Base-by-base conservation (phyloP, 2,329 filamentous ascomycete genomes). In the Xylaria sp. region DNA sequence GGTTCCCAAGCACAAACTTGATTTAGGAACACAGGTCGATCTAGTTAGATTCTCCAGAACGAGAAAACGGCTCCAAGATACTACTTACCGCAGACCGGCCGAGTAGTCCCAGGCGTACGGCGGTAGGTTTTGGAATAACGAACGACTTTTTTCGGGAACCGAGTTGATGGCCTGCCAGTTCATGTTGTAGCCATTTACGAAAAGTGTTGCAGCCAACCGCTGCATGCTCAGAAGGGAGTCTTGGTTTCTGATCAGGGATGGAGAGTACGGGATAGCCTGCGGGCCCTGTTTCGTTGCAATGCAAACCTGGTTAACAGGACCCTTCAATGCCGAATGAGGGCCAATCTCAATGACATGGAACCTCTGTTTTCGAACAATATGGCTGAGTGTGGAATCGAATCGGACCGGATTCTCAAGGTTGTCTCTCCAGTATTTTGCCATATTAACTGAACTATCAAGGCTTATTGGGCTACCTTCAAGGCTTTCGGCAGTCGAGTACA, bases 311-410 rank as follows among this genome's bases (percentile, higher is more conserved):
- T 33, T 33, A 33, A 33, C 11, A 0, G 77, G 76, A 0, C 71
- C 73, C 3, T 63, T 63, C 0, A 79, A 67, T 0, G 74, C 71
- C 7, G 73, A 69, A 55, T 78, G 76, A 2, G 77, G 75, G 0
- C 77, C 61, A 7, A 63, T 29, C 17, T 63, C 61, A 11, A 63
- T 19, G 1, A 60, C 0, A 31, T 40, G 57, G 21, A 25, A 25
- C 8, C 9, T 8, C 21, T 31, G 3, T 8, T 17, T 43, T 35
- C n/a, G 17, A 5, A 43, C 13, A n/a, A 49, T 21, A n/a, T 25
- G 27, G 3, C 9, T 44, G 17, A 55, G 11, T 15, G 53, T 19
- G 4, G 29, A 33, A 15, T 21, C 11, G 21, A 57, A 57, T 41
- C 35, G 53, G 2, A 61, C 58, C 4, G 58, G 31, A 1, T 6